A percentile compares a stretch with the other conserved stretches of the same genome.
Conservation (phyloP, 2,329 filamentous ascomycete genomes). For the Basipetospora chlamydospora region DNA sequence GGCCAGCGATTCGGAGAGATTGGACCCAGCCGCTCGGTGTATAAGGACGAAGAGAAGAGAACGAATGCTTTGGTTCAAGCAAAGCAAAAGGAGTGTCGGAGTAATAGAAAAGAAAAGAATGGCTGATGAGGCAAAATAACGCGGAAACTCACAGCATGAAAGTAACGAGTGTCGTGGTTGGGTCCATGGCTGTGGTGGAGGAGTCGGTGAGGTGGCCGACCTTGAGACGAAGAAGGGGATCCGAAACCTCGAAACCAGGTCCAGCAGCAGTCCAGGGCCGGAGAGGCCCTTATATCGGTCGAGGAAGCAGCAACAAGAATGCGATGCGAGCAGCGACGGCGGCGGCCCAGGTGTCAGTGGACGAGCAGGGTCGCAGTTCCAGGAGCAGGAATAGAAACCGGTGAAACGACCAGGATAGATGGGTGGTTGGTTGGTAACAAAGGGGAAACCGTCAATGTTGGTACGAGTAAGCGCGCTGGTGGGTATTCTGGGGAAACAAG, state of each 20-base stretch:
- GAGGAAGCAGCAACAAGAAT: too few species aligned
- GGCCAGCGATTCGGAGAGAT: too few species aligned
- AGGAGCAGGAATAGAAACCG: slow-evolving; percentile 1
- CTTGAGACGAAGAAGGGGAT: not conserved
- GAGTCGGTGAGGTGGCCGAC: not conserved
- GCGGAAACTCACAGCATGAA: slow-evolving; percentile 30
- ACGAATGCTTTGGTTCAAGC: not conserved
- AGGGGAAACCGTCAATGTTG: not conserved
- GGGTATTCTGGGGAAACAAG: not conserved
- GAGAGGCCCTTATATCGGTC: too few species aligned
- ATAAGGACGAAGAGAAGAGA: not conserved
- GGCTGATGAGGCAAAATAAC: too few species aligned
- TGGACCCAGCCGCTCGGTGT: too few species aligned
- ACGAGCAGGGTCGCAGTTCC: not conserved
- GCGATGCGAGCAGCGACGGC: too few species aligned
- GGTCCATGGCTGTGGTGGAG: slow-evolving; percentile 23
- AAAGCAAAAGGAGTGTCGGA: not conserved
- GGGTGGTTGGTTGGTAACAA: not conserved
- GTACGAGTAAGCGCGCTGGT: not conserved
- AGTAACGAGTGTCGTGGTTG: slow-evolving; percentile 21
- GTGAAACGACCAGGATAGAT: slow-evolving; percentile 3
- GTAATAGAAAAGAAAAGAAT: slow-evolving; percentile 7
- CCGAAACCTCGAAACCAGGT: not conserved
- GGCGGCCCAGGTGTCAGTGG: too few species aligned
- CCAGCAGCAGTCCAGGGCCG: not conserved